Conservation (phyloP, 495 filamentous ascomycete species). For the Annulohypoxylon bovei region DNA sequence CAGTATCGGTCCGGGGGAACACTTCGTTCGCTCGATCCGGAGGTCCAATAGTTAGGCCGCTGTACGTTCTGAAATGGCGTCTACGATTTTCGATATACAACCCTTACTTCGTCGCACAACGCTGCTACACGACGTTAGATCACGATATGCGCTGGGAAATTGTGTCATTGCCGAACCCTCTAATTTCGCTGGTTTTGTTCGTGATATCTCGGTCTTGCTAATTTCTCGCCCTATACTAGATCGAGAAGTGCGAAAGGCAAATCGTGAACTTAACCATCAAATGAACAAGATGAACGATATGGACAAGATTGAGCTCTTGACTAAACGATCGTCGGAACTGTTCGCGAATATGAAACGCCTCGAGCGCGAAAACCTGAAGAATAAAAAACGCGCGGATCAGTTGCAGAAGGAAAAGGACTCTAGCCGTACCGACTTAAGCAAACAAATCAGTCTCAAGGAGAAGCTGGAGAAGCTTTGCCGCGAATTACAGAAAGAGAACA, state of each 20-base stretch:
- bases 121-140: conserved; percentile 4
- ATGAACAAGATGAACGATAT: conserved; percentile 79
- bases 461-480: conserved; percentile 95
- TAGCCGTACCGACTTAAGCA: conserved; percentile 83
- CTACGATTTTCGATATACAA: conserved; percentile 5
- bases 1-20: conserved; percentile 6
- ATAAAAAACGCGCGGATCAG: conserved; percentile 93
- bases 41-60: not conserved
- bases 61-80: not conserved
- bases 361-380: conserved; percentile 92
- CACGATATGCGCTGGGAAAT: conserved; percentile 9
- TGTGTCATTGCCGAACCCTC: not conserved
- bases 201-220: conserved; percentile 23
- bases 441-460: conserved; percentile 86
- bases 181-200: conserved; percentile 6
- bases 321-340: conserved; percentile 90
- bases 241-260: conserved; percentile 87
- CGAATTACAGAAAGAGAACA: conserved; percentile 94
- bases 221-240: conserved; percentile 49
- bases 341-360: conserved; percentile 93
- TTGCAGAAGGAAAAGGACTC: conserved; percentile 97
- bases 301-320: conserved; percentile 82
- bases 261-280: conserved; percentile 83
- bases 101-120: conserved; percentile 13
- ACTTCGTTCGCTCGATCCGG: conserved; percentile 1